Evolutionary conservation across 2,329 filamentous ascomycete species (phyloP), one percentile per base, ranked within the genome.

Genomic region (Fonsecaea erecta): DNA sequence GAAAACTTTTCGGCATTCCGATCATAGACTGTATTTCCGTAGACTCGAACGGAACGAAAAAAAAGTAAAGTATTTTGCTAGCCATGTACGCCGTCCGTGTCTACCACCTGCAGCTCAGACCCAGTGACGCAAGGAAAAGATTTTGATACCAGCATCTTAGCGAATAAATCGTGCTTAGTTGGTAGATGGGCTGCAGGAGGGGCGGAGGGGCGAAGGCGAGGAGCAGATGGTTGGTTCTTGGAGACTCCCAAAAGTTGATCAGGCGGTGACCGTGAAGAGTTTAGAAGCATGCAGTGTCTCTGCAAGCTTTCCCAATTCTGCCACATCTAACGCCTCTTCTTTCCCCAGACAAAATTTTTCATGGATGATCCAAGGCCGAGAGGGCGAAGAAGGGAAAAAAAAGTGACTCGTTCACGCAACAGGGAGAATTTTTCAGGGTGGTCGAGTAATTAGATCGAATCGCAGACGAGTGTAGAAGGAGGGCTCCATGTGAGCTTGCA

Each of bases 271-370:
- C 60, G 2, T 37, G 60, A 57, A 62, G 52, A 52, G 60, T 62
- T 56, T 62, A 62, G 26, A 54, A 18, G 28, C 51, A 53, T 61
- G 59, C 59, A 62, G 35, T 37, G 30, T 14, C n/a, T 51, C 56
- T 32, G 48, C 48, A 35, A 3, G 28, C 48, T 34, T 28, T 46
- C 46, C 35, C 32, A 43, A 54, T 64, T 64, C 62, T 60, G 61
- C 61, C 62, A 30, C 48, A 8, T 34, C 48, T 34, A 51, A 60
- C 57, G 56, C 40, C 37, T 52, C 46, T 48, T n/a, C 21, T 53
- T 65, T 58, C 64, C 64, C 63, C 57, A 58, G 63, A 63, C 52
- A 63, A 63, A 57, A 58, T 46, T 68, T 65, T 63, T 57, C 46
- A 12, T 55, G 43, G 43, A n/a, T 48, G 43, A 48, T 63, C 52